A percentile compares a stretch with the other conserved stretches of the same genome.
phyloP scores from a whole-genome alignment of 2,329 filamentous ascomycete species.

The Diaporthe destruens region DNA sequence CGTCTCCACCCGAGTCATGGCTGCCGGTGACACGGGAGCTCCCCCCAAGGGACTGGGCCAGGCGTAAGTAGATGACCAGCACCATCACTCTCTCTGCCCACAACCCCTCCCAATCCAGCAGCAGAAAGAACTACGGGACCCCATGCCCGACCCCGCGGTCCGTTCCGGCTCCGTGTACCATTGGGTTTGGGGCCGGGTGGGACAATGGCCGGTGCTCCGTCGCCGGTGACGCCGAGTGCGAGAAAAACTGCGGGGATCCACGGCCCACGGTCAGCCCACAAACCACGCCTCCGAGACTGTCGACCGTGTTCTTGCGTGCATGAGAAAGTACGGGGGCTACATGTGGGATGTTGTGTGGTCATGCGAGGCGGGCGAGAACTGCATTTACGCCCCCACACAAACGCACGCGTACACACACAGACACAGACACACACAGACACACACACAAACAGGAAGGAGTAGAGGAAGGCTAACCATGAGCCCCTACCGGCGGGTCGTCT shows the following conservation, averaged over 20 bases:
- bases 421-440: not conserved
- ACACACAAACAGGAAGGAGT: not conserved
- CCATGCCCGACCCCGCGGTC: not conserved
- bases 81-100: not conserved
- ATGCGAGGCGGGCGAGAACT: not conserved
- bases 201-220: conserved; percentile 23
- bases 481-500: not conserved
- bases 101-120: not conserved
- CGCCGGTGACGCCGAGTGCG: conserved; percentile 14
- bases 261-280: conserved; percentile 28
- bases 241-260: conserved; percentile 25
- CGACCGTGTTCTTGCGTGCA: not conserved
- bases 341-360: not conserved
- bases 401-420: not conserved
- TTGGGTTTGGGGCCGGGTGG: conserved; percentile 17
- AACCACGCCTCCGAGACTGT: conserved; percentile 5
- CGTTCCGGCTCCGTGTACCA: not conserved
- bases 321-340: not conserved
- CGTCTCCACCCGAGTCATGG: conserved; percentile 73
- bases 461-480: conserved; percentile 3
- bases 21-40: conserved; percentile 77
- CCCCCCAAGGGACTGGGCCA: conserved; percentile 65
- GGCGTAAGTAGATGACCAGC: conserved; percentile 58
- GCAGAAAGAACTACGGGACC: not conserved
- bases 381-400: not conserved